A percentile compares a stretch with the other conserved stretches of the same genome.
phyloP scores from a whole-genome alignment of 2,329 filamentous ascomycete species.

The Colletotrichum tropicale region DNA sequence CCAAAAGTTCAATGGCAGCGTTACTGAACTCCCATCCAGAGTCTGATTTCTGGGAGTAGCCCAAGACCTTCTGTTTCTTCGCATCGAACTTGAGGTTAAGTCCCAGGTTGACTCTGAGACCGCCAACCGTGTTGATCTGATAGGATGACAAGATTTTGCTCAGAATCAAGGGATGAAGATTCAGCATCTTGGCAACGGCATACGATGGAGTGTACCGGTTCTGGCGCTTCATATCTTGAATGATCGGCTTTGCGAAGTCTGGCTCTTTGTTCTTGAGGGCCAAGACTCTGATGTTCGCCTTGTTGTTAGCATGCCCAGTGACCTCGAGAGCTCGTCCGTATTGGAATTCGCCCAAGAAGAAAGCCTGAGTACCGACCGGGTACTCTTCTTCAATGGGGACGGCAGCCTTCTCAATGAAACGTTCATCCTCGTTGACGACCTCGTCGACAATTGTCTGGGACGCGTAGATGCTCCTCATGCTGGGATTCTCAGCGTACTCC shows the following conservation, averaged over 20 bases:
- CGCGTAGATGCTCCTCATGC: conserved; percentile 89
- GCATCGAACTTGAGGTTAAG: conserved; percentile 97
- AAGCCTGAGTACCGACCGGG: conserved; percentile 79
- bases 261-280: conserved; percentile 74
- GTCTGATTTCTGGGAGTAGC: conserved; percentile 86
- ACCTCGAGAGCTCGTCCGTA: conserved; percentile 92
- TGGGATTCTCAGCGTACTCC: conserved; percentile 86
- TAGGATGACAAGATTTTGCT: conserved; percentile 98
- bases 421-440: conserved; percentile 87
- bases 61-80: conserved; percentile 93
- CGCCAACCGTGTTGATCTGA: conserved; percentile 78
- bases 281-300: conserved; percentile 80
- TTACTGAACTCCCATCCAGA: conserved; percentile 96
- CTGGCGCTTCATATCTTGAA: conserved; percentile 69
- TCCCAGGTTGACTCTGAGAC: conserved; percentile 85
- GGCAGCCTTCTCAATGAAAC: conserved; percentile 91
- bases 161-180: conserved; percentile 83
- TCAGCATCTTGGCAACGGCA: conserved; percentile 81
- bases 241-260: conserved; percentile 81
- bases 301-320: conserved; percentile 73
- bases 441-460: conserved; percentile 88
- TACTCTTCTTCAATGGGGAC: conserved; percentile 92
- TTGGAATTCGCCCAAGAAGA: conserved; percentile 92
- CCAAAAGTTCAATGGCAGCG: conserved; percentile 79
- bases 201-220: conserved; percentile 87